These are phyloP conservation scores for Haematococcus sp. DNA, from an alignment of 139 green algal genomes.

Conservation along the genomic window DNA sequence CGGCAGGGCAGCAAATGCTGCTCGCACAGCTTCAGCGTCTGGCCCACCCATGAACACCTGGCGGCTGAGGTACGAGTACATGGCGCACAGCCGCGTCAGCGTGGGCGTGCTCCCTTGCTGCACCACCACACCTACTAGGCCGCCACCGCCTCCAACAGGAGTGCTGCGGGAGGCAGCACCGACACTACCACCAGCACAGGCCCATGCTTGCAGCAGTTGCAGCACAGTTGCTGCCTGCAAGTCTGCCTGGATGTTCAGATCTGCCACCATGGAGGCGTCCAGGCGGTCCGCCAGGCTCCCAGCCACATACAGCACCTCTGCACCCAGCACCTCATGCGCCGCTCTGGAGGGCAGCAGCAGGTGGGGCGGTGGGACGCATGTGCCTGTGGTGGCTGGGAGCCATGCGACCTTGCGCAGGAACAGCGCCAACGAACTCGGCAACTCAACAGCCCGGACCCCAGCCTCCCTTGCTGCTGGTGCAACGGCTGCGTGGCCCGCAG, in stretches of 20 bases:
- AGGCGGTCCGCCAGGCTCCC: background rate
- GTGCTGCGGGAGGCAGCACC: background rate
- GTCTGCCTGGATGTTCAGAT: conserved; percentile 12
- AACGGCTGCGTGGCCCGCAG: too few relatives aligned
- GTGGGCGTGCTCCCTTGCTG: background rate
- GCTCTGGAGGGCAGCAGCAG: background rate
- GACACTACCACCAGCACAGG: background rate
- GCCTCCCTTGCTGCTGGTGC: too few relatives aligned
- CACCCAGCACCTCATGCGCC: background rate
- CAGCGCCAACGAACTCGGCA: conserved; percentile 5
- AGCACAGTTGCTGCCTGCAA: background rate
- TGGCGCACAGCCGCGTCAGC: background rate
- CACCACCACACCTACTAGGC: background rate
- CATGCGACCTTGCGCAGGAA: conserved; percentile 2
- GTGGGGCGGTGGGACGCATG: background rate
- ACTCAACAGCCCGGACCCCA: too few relatives aligned
- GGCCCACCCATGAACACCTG: background rate
- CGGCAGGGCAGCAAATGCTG: background rate
- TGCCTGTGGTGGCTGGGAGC: conserved; percentile 5
- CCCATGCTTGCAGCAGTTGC: background rate
- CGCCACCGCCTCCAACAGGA: background rate
- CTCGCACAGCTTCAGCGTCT: background rate
- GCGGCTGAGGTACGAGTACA: conserved; percentile 10
- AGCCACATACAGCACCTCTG: conserved; percentile 12
- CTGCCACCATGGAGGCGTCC: background rate